A percentile compares a stretch with the other conserved stretches of the same genome.
These are phyloP conservation scores for Hamamelis virginiana DNA, from an alignment of 164 flowering plant species.

Conservation along the genomic window DNA sequence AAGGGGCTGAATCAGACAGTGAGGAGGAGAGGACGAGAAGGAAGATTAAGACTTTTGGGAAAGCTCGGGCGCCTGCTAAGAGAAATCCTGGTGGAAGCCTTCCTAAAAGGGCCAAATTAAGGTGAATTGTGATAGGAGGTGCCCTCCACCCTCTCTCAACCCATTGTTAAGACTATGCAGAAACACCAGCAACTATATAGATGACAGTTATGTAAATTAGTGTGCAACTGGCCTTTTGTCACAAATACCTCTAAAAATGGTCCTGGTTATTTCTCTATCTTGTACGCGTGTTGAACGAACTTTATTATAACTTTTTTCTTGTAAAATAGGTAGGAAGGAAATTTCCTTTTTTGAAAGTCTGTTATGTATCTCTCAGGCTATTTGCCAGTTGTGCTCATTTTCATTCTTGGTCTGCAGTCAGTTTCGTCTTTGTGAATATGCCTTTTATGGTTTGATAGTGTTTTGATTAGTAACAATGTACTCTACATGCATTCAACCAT, in stretches of 20 bases:
- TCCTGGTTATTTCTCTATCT: not conserved
- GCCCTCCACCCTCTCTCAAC: not conserved
- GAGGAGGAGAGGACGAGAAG: conserved; percentile 74
- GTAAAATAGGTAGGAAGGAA: not conserved
- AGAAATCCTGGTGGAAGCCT: conserved; percentile 28
- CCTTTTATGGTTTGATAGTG: not conserved
- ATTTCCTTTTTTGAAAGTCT: not conserved
- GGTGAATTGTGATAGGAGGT: conserved; percentile 20
- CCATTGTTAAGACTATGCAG: not conserved
- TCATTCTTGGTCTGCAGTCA: not conserved
- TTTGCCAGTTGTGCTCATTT: not conserved
- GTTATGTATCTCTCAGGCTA: not conserved
- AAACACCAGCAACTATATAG: not conserved
- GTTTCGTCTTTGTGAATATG: not conserved
- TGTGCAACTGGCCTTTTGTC: not conserved
- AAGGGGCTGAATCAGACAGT: conserved; percentile 74
- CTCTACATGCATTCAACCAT: no score
- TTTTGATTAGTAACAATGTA: no score
- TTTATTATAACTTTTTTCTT: not conserved
- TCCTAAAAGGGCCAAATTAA: conserved; percentile 49
- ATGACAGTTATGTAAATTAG: not conserved
- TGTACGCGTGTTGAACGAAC: not conserved
- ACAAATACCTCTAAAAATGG: not conserved
- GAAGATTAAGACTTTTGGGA: conserved; percentile 72
- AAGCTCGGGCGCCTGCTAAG: conserved; percentile 42